Percentiles rank a stretch among this genome's conserved stretches.
Conservation (phyloP, 2,329 filamentous ascomycete species). For the Hypoxylon sp. region DNA sequence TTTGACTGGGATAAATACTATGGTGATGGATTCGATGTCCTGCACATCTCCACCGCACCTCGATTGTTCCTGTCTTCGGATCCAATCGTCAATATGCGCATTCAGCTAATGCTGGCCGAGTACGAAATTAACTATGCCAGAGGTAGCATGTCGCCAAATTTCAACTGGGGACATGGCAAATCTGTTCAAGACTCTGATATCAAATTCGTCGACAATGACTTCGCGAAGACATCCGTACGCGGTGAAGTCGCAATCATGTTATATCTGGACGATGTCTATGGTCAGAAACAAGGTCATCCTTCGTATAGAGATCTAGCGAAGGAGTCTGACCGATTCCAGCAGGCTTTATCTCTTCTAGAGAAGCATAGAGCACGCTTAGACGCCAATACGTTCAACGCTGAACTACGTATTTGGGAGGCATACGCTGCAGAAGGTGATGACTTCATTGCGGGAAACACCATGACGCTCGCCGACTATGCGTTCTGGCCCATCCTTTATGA, state of each 20-base stretch:
- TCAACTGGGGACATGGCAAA: conserved; percentile 50
- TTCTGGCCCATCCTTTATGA: conserved; percentile 70
- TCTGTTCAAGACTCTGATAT: conserved; percentile 52
- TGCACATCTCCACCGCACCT: conserved; percentile 72
- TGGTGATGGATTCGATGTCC: conserved; percentile 85
- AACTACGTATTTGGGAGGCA: conserved; percentile 61
- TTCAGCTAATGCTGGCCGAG: conserved; percentile 67
- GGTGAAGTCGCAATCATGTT: conserved; percentile 70
- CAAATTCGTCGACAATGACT: conserved; percentile 71
- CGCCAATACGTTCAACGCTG: conserved; percentile 50
- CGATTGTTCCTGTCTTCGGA: conserved; percentile 68
- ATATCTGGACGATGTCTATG: conserved; percentile 72
- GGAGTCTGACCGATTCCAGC: conserved; percentile 61
- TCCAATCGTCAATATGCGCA: conserved; percentile 63
- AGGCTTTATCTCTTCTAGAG: conserved; percentile 58
- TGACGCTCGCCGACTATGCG: conserved; percentile 67
- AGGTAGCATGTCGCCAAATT: conserved; percentile 55
- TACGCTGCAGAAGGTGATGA: conserved; percentile 56
- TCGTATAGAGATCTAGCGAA: conserved; percentile 55
- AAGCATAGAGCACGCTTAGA: conserved; percentile 53
- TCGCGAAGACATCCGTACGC: conserved; percentile 61
- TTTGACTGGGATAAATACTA: conserved; percentile 85
- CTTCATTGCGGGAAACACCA: conserved; percentile 64
- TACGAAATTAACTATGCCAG: conserved; percentile 62
- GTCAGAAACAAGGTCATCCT: conserved; percentile 50